Evolutionary conservation across 2,329 filamentous ascomycete genomes (phyloP), one percentile per base, ranked within the genome.

Genomic region (Ophiocordyceps unilateralis): DNA sequence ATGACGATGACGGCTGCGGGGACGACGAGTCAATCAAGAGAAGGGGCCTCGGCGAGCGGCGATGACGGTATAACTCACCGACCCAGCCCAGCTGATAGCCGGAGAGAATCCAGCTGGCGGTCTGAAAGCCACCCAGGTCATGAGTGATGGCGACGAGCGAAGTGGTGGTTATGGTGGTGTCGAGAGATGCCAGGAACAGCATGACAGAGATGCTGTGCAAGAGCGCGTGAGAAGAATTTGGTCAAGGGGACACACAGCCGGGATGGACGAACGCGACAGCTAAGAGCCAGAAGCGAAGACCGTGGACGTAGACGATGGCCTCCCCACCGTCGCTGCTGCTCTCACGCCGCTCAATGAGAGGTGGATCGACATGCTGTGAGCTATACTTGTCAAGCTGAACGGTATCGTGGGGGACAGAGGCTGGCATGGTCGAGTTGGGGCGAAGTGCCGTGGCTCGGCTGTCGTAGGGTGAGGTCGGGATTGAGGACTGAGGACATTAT

Each of bases 1-100:
- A 67, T 58, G 22, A 64, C 54, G 11, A 64, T 55, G 44, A 67
- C 61, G 20, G 39, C 39, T 40, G 62, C 60, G 2, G 6, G 8
- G 17, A 2, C n/a, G 9, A n/a, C 11, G 17, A 36, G 32, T 36
- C n/a, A n/a, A n/a, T n/a, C n/a, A n/a, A n/a, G n/a, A n/a, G n/a
- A n/a, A n/a, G n/a, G n/a, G n/a, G n/a, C n/a, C n/a, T n/a, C n/a
- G 24, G 12, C 38, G 21, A 40, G 28, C 15, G 37, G 19, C n/a
- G n/a, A 43, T 37, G 11, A 39, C 14, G 14, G 38, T 9, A 22
- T 21, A 23, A 26, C 39, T n/a, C 30, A 38, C 39, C 30, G 11
- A 45, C 43, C 23, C 26, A 45, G 19, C 41, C 41, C 14, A 45
- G 28, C 20, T 40, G 38, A 28, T 45, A 45, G 19, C n/a, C 37